These are phyloP conservation scores for Nemania serpens DNA, from an alignment of 2,329 filamentous ascomycete genomes.

Conservation along the genomic window DNA sequence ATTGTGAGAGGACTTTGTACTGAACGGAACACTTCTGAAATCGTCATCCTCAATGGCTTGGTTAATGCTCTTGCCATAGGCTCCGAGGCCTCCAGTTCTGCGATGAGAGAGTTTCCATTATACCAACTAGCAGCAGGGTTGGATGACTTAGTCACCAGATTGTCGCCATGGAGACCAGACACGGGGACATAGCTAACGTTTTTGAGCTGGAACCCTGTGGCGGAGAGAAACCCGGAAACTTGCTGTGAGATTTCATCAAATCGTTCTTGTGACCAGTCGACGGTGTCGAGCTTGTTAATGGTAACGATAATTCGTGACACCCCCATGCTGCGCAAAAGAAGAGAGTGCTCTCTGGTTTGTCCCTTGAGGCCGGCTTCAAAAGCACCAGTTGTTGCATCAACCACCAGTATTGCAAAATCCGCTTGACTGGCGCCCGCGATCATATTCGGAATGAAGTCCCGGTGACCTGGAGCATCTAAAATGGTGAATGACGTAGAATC, in stretches of 20 bases:
- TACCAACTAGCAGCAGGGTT: constrained; percentile 75
- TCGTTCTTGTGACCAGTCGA: constrained; percentile 78
- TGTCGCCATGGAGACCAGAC: constrained; percentile 86
- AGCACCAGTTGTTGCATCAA: constrained; percentile 86
- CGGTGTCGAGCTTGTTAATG: constrained; percentile 92
- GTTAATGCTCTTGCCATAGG: constrained; percentile 71
- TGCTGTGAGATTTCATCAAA: constrained; percentile 87
- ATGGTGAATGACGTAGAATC: constrained; percentile 88
- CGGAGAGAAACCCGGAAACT: constrained; percentile 78
- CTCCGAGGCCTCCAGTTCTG: constrained; percentile 83
- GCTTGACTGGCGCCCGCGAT: constrained; percentile 95
- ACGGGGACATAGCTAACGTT: constrained; percentile 88
- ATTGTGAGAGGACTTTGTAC: constrained; percentile 82
- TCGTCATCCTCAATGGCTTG: constrained; percentile 82
- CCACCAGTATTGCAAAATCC: constrained; percentile 92
- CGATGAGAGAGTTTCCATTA: constrained; percentile 74
- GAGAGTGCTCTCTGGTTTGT: constrained; percentile 90
- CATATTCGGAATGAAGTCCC: constrained; percentile 98
- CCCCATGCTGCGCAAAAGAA: constrained; percentile 88
- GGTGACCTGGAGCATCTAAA: constrained; percentile 90
- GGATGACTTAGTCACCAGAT: constrained; percentile 68
- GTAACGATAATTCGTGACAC: constrained; percentile 87
- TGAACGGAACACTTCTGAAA: constrained; percentile 85
- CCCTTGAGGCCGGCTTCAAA: constrained; percentile 94
- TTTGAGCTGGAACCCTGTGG: constrained; percentile 79